phyloP scores from a whole-genome alignment of 495 filamentous ascomycete species.

The Aspergillus steynii region DNA sequence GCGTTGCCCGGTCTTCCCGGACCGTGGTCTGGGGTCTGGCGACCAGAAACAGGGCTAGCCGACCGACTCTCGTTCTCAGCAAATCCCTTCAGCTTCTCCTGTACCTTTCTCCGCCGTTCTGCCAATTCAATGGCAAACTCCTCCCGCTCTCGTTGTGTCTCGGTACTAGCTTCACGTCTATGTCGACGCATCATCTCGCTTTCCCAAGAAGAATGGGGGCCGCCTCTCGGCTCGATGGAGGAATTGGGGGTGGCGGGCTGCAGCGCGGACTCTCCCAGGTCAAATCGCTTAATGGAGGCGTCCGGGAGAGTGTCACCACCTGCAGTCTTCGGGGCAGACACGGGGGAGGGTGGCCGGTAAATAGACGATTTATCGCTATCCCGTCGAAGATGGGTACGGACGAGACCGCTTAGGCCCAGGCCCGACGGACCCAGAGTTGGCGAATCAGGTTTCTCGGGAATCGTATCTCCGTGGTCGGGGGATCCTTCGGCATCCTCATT shows the following conservation, averaged over 20 bases:
- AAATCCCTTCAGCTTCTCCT: conserved; percentile 76
- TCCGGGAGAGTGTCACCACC: conserved; percentile 4
- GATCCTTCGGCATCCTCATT: conserved; percentile 22
- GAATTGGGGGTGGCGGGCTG: conserved; percentile 2
- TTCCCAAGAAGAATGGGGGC: conserved; percentile 36
- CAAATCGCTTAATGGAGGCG: neutral
- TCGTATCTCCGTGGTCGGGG: conserved; percentile 11
- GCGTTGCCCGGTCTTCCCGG: conserved; percentile 53
- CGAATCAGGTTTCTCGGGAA: conserved; percentile 62
- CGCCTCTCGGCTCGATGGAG: conserved; percentile 4
- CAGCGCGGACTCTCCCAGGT: neutral
- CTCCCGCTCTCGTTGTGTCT: conserved; percentile 66
- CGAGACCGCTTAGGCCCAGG: conserved; percentile 74
- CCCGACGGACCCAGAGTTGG: conserved; percentile 72
- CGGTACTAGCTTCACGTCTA: conserved; percentile 55
- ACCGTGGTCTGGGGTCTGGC: conserved; percentile 43
- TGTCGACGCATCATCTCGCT: conserved; percentile 40
- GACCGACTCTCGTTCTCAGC: conserved; percentile 66
- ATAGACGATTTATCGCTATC: conserved; percentile 81
- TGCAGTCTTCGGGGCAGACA: conserved; percentile 20
- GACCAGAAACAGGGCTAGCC: conserved; percentile 47
- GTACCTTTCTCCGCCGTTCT: conserved; percentile 70
- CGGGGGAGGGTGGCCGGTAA: conserved; percentile 54
- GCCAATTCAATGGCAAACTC: conserved; percentile 82
- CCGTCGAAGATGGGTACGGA: conserved; percentile 81